Evolutionary conservation across 768 basidiomycete genomes (phyloP), one percentile per base, ranked within the genome.

Genomic region (Lentinula sp.): DNA sequence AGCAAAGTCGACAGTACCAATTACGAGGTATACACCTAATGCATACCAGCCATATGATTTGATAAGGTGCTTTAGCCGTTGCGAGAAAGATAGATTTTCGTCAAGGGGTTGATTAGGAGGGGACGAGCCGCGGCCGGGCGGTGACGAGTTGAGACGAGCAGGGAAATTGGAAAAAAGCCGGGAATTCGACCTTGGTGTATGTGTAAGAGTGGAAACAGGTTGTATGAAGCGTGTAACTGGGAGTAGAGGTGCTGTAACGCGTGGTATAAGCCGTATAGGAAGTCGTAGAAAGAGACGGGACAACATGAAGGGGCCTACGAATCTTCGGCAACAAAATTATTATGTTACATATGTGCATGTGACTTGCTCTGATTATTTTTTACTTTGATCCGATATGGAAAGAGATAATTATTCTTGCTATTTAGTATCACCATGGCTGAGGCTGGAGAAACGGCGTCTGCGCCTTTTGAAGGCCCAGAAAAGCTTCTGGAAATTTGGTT

Each of bases 401-500:
- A 51, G 16, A 31, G 28, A 23, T 31, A 31, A 39, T 5, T 51
- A 51, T 16, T 51, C 32, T 28, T 53, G 51, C 11, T 39, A 2
- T 35, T 40, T 62, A 23, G 18, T 28, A 54, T 54, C 21, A 23
- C 40, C 54, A 58, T 58, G 57, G 39, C 57, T 37, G 31, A 50
- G 56, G 37, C 53, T 18, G 53, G 31, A 46, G 59, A 62, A 57
- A 51, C 31, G 64, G 31, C 65, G 16, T 76, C 78, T 53, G 74
- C 81, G 39, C 89, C 90, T 13, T 96, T 95, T 67, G 94, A 95
- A 73, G 95, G 95, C 21, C 90, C 94, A 62, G 95, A 96, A 77
- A 96, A 96, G 71, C 83, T 98, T 45, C 84, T 98, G 50, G 97
- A 99, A 77, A 85, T 98, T 54, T 98, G 97, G 97, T 98, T 98